Evolutionary conservation across 1,139 yeast species (phyloP), one percentile per base, ranked within the genome.

Genomic region (Candida smagusa): DNA sequence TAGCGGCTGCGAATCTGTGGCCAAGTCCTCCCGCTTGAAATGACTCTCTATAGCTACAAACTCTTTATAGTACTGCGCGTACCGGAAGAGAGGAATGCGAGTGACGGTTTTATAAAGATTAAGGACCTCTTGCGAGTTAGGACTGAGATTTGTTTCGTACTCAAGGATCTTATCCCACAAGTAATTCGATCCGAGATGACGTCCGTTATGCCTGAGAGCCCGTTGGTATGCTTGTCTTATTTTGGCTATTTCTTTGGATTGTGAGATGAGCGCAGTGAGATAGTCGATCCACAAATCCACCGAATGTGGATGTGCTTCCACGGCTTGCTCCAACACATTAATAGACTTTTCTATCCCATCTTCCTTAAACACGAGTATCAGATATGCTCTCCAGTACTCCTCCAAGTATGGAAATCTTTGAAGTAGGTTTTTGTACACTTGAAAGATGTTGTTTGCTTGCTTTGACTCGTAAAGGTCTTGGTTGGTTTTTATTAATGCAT

Each of bases 231-330:
- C 23, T 16, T 22, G 25, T 9, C 42, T 27, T 11, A 39, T 23
- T 3, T 49, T 48, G 9, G 44, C 40, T 43, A 67, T 63, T 4
- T 22, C 33, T 6, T 21, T 13, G n/a, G 16, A 22, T 4, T 54
- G 53, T 1, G 77, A 62, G 6, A 70, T 53, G 23, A 79, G 50
- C 1, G 82, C 79, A 30, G 69, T 67, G 39, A 82, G 50, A 51
- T 79, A 82, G 46, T 82, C 88, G 1, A 65, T 50, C 92, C 92
- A 84, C 3, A 84, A 59, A n/a, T 77, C 83, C 8, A 81, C 47
- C 2, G 84, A 79, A 30, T 64, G 61, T 0, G 85, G 85, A 45
- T 74, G 78, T 0, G 62, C 61, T 7, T 59, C 63, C 3, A 80
- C 69, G 0, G 84, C 68, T 22, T 60, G 54, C n/a, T 68, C 61